phyloP scores from a whole-genome alignment of 345 rosid genomes.

The Eucalyptus microcorys region DNA sequence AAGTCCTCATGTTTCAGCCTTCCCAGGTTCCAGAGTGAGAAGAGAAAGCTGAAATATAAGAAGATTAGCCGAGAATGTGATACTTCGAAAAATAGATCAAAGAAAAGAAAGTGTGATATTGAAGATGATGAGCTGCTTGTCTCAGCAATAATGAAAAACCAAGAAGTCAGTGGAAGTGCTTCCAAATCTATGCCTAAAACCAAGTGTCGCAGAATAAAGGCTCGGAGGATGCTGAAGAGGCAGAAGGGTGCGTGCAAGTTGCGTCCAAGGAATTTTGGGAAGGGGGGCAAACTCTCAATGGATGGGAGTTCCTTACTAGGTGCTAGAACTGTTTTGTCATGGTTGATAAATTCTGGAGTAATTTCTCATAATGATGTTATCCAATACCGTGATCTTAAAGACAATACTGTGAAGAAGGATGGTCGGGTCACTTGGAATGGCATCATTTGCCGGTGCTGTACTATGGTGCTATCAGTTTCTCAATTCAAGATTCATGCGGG shows the following conservation, averaged over 20 bases:
- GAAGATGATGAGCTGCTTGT: constrained; percentile 55
- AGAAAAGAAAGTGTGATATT: constrained; percentile 33
- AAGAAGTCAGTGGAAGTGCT: constrained; percentile 16
- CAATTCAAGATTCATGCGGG: constrained; percentile 81
- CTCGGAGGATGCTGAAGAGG: constrained; percentile 26
- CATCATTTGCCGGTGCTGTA: constrained; percentile 73
- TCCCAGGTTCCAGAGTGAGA: constrained; percentile 7
- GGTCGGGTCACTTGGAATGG: constrained; percentile 65
- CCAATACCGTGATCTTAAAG: constrained; percentile 56
- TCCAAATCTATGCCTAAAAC: constrained; percentile 29
- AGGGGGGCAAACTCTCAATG: constrained; percentile 21
- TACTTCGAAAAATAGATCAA: constrained; percentile 18
- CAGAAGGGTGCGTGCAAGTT: constrained; percentile 49
- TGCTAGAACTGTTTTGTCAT: constrained; percentile 65
- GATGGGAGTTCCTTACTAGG: constrained; percentile 34
- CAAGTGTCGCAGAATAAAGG: constrained; percentile 33
- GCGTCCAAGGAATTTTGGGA: constrained; percentile 45
- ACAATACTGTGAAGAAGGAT: constrained; percentile 54
- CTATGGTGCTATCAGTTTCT: constrained; percentile 49
- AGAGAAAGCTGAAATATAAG: constrained; percentile 15
- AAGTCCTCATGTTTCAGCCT: constrained; percentile 1
- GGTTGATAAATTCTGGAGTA: constrained; percentile 57
- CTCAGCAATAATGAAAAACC: constrained; percentile 45
- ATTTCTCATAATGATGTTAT: constrained; percentile 60
- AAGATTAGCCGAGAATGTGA: constrained; percentile 7